Percentiles rank a stretch among this genome's conserved stretches.
Conservation (phyloP, 2,329 filamentous ascomycete genomes). For the Sclerotinia subarctica region DNA sequence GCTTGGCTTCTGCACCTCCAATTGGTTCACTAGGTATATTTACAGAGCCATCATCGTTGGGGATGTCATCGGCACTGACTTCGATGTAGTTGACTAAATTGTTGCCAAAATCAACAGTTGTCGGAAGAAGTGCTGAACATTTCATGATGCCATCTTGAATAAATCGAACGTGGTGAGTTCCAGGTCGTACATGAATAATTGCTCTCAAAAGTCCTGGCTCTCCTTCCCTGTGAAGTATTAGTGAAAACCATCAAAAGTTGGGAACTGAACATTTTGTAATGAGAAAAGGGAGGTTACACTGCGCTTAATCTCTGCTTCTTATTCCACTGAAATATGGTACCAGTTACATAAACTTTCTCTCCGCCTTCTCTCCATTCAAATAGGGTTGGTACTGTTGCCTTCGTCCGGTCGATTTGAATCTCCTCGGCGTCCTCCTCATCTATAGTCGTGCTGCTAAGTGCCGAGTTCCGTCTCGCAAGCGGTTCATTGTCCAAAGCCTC, state of each 20-base stretch:
- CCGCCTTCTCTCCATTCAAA: constrained; percentile 78
- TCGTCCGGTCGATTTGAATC: constrained; percentile 69
- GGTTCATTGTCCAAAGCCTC: constrained; percentile 49
- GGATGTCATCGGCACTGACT: constrained; percentile 72
- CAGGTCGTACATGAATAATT: constrained; percentile 78
- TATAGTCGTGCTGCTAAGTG: constrained; percentile 58
- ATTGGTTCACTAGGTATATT: constrained; percentile 23
- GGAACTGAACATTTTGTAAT: background rate
- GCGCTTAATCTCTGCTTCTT: constrained; percentile 84
- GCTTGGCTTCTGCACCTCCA: constrained; percentile 21
- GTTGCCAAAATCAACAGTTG: constrained; percentile 96
- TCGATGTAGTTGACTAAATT: constrained; percentile 98
- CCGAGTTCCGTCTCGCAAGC: constrained; percentile 53
- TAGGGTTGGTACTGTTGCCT: constrained; percentile 75
- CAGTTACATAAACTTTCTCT: constrained; percentile 92
- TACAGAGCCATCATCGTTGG: constrained; percentile 36
- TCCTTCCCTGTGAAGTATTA: constrained; percentile 39
- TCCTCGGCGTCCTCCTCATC: constrained; percentile 84
- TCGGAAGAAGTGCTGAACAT: constrained; percentile 81
- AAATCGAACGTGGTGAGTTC: constrained; percentile 96
- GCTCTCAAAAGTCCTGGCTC: constrained; percentile 66
- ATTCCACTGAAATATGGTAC: constrained; percentile 97
- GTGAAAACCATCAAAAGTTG: background rate
- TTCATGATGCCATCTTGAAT: constrained; percentile 92
- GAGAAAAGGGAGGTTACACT: constrained; percentile 55